Evolutionary conservation across 345 rosid genomes (phyloP).

Genomic region (Dimocarpus longan): DNA sequence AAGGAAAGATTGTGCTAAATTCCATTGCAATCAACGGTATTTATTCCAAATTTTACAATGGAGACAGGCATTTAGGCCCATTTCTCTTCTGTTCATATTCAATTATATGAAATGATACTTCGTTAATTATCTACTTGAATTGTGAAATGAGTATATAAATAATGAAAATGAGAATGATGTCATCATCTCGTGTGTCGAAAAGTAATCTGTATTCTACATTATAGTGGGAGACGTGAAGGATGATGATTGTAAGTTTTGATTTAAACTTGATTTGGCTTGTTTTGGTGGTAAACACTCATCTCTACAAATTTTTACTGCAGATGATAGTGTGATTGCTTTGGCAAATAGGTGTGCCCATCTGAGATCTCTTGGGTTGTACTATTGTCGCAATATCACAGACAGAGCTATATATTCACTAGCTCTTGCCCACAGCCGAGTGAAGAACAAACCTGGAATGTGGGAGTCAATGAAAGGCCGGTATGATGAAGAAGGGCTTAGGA

Average conservation of each 20-base stretch:
- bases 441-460: slow-evolving; percentile 65
- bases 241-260: background rate
- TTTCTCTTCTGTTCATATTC: background rate
- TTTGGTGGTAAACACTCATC: slow-evolving; percentile 3
- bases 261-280: background rate
- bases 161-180: background rate
- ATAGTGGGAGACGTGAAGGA: background rate
- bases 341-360: slow-evolving; percentile 78
- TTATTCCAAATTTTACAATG: no score
- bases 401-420: slow-evolving; percentile 85
- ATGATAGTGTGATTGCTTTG: slow-evolving; percentile 85
- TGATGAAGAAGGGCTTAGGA: slow-evolving; percentile 79
- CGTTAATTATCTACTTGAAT: background rate
- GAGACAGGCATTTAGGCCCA: background rate
- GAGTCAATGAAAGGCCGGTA: slow-evolving; percentile 50
- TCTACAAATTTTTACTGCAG: slow-evolving; percentile 38
- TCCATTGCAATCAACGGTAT: background rate
- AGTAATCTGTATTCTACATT: background rate
- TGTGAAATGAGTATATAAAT: background rate
- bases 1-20: background rate
- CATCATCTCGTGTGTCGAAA: background rate
- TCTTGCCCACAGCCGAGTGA: slow-evolving; percentile 65
- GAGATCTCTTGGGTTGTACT: slow-evolving; percentile 81
- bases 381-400: slow-evolving; percentile 90
- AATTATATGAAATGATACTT: background rate